These are phyloP conservation scores for Parietichytrium sp. DNA, from an alignment of 108 stramenopile species.

Conservation along the genomic window DNA sequence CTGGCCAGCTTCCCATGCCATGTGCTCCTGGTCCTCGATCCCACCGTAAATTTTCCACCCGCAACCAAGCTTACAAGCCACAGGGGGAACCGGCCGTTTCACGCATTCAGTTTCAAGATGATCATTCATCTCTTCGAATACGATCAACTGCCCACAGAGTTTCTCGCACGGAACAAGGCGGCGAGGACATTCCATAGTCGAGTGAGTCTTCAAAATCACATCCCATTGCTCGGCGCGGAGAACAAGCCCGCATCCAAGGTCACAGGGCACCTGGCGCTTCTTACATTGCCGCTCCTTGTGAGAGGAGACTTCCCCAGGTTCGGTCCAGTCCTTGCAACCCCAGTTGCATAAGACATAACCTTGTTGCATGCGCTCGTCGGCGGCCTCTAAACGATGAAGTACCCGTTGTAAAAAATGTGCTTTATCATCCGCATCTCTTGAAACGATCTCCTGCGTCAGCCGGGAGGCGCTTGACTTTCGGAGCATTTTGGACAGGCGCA, in stretches of 20 bases:
- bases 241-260: conserved; percentile 49
- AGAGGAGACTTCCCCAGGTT: conserved; percentile 51
- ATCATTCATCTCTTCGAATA: conserved; percentile 46
- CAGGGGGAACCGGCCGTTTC: conserved; percentile 57
- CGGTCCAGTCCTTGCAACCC: conserved; percentile 61
- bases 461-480: too few relatives aligned
- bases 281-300: conserved; percentile 51
- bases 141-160: conserved; percentile 57
- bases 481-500: too few relatives aligned
- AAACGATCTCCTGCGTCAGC: too few relatives aligned
- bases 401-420: conserved; percentile 19
- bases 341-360: conserved; percentile 64
- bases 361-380: conserved; percentile 56
- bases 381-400: conserved; percentile 50
- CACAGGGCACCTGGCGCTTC: conserved; percentile 58
- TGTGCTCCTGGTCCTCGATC: conserved; percentile 42
- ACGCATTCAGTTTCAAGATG: conserved; percentile 53
- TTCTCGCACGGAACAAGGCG: conserved; percentile 59
- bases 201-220: not conserved
- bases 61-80: conserved; percentile 58
- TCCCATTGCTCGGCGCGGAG: conserved; percentile 45
- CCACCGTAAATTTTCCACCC: conserved; percentile 52
- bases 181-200: conserved; percentile 52
- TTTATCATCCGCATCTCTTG: too few relatives aligned
- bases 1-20: conserved; percentile 55